A percentile compares a stretch with the other conserved stretches of the same genome.
Conservation (phyloP, 1,284 basidiomycete species). For the Puccinia sorghi region DNA sequence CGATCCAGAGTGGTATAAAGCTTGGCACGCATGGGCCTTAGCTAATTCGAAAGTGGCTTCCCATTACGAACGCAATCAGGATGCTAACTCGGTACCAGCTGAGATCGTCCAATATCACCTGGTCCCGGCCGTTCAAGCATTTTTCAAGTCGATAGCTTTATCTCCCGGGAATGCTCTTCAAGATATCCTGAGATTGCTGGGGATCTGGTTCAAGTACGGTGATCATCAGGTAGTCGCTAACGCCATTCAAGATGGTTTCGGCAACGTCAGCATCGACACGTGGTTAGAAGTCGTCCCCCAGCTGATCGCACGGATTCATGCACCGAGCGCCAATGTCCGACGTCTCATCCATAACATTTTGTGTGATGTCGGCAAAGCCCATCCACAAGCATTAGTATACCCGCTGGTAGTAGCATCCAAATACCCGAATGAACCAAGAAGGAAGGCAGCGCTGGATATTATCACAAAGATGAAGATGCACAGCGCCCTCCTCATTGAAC, state of each 20-base stretch:
- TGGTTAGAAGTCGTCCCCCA: conserved; percentile 99
- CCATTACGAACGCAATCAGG: conserved; percentile 70
- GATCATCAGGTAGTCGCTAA: conserved; percentile 85
- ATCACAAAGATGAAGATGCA: conserved; percentile 95
- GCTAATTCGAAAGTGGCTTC: conserved; percentile 93
- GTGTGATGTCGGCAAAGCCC: conserved; percentile 89
- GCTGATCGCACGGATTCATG: conserved; percentile 98
- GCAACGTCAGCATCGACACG: conserved; percentile 88
- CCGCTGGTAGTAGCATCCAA: conserved; percentile 97
- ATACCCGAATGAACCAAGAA: conserved; percentile 80
- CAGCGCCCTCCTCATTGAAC: conserved; percentile 81
- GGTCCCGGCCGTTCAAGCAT: conserved; percentile 91
- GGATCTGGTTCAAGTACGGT: conserved; percentile 98
- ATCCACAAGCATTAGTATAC: conserved; percentile 97
- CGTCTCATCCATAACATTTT: conserved; percentile 86
- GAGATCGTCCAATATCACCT: conserved; percentile 79
- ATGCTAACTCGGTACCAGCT: conserved; percentile 68
- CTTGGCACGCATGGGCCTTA: conserved; percentile 98
- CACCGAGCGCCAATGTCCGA: conserved; percentile 81
- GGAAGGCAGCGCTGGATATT: conserved; percentile 80
- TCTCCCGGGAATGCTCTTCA: conserved; percentile 89
- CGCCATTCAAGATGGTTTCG: conserved; percentile 85
- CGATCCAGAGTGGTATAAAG: conserved; percentile 95
- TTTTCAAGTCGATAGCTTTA: conserved; percentile 92
- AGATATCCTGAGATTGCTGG: conserved; percentile 88